Conservation (phyloP, 805 yeast species). For the Metschnikowia cerradonensis region DNA sequence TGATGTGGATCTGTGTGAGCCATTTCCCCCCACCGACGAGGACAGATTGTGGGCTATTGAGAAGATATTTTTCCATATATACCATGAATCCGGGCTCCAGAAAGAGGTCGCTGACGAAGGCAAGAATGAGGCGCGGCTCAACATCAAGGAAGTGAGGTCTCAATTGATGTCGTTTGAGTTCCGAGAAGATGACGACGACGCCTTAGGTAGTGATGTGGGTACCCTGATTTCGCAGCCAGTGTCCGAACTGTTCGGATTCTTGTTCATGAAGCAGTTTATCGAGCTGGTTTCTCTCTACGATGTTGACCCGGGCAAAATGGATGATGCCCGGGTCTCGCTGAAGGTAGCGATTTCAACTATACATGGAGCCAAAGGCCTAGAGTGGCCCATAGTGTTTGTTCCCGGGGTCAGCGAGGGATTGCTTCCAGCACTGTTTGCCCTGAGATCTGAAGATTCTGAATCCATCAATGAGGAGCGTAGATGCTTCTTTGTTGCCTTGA, state of each 20-base stretch:
- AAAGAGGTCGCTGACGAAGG: constrained; percentile 26
- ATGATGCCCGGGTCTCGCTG: constrained; percentile 16
- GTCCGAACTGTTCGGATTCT: constrained; percentile 9
- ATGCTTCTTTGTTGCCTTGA: constrained; percentile 82
- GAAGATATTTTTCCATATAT: constrained; percentile 24
- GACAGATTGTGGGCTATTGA: neutral
- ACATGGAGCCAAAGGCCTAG: constrained; percentile 90
- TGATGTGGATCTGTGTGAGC: too few relatives aligned
- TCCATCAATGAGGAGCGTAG: constrained; percentile 72
- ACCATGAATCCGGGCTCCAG: constrained; percentile 26
- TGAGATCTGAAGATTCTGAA: constrained; percentile 22
- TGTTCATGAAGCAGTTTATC: constrained; percentile 11
- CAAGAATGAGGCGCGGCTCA: constrained; percentile 29
- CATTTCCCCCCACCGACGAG: neutral
- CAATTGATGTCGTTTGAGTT: constrained; percentile 32
- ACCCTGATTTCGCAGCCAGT: constrained; percentile 6
- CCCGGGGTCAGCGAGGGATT: constrained; percentile 67
- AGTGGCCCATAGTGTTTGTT: constrained; percentile 90
- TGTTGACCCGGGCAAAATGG: constrained; percentile 20
- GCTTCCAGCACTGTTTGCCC: constrained; percentile 56
- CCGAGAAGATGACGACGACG: constrained; percentile 20
- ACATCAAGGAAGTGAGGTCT: constrained; percentile 37
- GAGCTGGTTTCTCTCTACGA: constrained; percentile 17
- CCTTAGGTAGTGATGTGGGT: too few relatives aligned
- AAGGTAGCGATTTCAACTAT: constrained; percentile 64